Evolutionary conservation across 2,329 filamentous ascomycete species (phyloP).

Genomic region (Fusarium clavum): DNA sequence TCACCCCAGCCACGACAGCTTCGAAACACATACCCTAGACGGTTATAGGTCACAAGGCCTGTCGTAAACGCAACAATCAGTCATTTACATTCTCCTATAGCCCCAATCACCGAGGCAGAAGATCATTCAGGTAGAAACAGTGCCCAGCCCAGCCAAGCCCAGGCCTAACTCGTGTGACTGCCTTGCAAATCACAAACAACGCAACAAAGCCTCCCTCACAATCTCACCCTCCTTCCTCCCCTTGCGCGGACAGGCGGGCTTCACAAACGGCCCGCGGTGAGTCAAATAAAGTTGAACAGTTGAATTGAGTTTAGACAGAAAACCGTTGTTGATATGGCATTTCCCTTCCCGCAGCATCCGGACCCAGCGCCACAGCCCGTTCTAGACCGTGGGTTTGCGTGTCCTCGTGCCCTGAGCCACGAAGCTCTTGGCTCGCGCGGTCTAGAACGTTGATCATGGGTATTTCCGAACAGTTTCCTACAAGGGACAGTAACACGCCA

Average conservation of each 20-base stretch:
- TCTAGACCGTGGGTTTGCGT: slow-evolving; percentile 27
- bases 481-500: slow-evolving; percentile 1
- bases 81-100: not conserved
- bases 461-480: slow-evolving; percentile 45
- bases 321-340: slow-evolving; percentile 19
- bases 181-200: slow-evolving; percentile 12
- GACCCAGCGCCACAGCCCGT: slow-evolving; percentile 27
- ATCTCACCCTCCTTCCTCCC: not conserved
- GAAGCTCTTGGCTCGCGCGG: not conserved
- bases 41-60: slow-evolving; percentile 13
- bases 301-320: not conserved
- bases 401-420: not conserved
- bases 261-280: not conserved
- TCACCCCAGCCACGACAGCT: not conserved
- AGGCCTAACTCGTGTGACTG: slow-evolving; percentile 11
- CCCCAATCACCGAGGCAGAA: slow-evolving; percentile 2
- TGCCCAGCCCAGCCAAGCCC: not conserved
- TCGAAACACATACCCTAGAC: slow-evolving; percentile 19
- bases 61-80: slow-evolving; percentile 9
- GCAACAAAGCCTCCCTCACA: not conserved
- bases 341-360: slow-evolving; percentile 29
- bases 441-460: slow-evolving; percentile 28
- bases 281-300: not conserved
- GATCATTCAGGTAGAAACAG: not conserved
- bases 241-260: slow-evolving; percentile 4